Conservation (phyloP, 805 yeast species). For the Pichia californica region DNA sequence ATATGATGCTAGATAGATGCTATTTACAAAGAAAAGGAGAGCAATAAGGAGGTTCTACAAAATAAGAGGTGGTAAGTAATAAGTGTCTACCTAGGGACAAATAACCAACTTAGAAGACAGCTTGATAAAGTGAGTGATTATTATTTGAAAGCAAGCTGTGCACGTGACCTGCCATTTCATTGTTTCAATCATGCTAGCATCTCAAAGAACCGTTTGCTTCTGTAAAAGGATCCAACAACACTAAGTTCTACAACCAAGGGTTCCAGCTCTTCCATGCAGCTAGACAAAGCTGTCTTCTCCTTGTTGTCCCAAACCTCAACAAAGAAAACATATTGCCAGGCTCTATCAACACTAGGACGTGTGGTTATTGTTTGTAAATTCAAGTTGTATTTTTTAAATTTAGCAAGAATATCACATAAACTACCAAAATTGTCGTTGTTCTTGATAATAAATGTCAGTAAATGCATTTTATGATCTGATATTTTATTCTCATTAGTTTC, state of each 20-base stretch:
- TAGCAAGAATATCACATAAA: slow-evolving; percentile 55
- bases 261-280: slow-evolving; percentile 38
- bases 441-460: slow-evolving; percentile 59
- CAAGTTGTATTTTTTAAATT: slow-evolving; percentile 47
- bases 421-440: slow-evolving; percentile 68
- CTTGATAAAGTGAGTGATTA: too few species aligned
- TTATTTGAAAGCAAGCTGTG: too few species aligned
- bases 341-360: slow-evolving; percentile 59
- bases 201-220: slow-evolving; percentile 68
- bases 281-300: slow-evolving; percentile 11
- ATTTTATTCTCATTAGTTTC: slow-evolving; percentile 3
- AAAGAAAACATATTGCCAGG: slow-evolving; percentile 82
- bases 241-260: slow-evolving; percentile 42
- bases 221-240: slow-evolving; percentile 49
- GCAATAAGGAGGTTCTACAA: too few species aligned
- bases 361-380: slow-evolving; percentile 70
- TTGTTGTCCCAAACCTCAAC: slow-evolving; percentile 51
- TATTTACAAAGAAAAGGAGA: too few species aligned
- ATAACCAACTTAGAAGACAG: too few species aligned
- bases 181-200: slow-evolving; percentile 35
- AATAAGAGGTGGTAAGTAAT: too few species aligned
- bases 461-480: slow-evolving; percentile 34
- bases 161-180: neutral
- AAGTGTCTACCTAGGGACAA: too few species aligned
- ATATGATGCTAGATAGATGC: too few species aligned